Evolutionary conservation across 805 yeast genomes (phyloP), one percentile per base, ranked within the genome.

Genomic region (Pichia deserticola): DNA sequence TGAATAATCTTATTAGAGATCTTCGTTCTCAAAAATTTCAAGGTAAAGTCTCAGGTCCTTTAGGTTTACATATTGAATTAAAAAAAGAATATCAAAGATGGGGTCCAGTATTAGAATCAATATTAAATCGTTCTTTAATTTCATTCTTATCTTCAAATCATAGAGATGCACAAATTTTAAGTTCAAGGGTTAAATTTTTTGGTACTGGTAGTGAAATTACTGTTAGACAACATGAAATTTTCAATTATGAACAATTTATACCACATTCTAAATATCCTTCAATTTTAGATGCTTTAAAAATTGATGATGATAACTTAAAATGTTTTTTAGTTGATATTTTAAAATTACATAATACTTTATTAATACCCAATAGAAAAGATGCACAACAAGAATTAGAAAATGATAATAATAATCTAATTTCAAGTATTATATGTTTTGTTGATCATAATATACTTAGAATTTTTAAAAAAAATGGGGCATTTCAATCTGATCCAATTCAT

Each of bases 1-100:
- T 81, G 60, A 65, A 64, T 8, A 44, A 51, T 2, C 60, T 83
- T 7, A 56, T 82, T 28, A 54, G 60, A 4, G 76, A 69, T 5
- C 75, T 83, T 7, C 54, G 65, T 12, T 43, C 55, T 0, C 47
- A 51, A 6, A 57, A 64, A 13, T 82, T 77, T 72, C 73, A 72
- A 15, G 57, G 63, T 2, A 60, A 59, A 36, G 95, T 96, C 0
- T 64, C 84, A 15, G 98, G 98, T 0, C 99, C 99, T 0, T 54
- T 92, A 2, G 97, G 96, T 1, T 55, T 72, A 4, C 67, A 68
- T 51, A 70, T 89, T 3, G 70, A 76, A 5, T 69, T 92, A 12
- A 84, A 79, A 58, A 62, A 67, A 1, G 81, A 75, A 8, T 78
- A 66, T 57, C 66, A 72, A 25, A 62, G 69, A 32, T 90, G 89